These are phyloP conservation scores for Fusarium protoensiforme DNA, from an alignment of 2,329 filamentous ascomycete species.

Conservation along the genomic window DNA sequence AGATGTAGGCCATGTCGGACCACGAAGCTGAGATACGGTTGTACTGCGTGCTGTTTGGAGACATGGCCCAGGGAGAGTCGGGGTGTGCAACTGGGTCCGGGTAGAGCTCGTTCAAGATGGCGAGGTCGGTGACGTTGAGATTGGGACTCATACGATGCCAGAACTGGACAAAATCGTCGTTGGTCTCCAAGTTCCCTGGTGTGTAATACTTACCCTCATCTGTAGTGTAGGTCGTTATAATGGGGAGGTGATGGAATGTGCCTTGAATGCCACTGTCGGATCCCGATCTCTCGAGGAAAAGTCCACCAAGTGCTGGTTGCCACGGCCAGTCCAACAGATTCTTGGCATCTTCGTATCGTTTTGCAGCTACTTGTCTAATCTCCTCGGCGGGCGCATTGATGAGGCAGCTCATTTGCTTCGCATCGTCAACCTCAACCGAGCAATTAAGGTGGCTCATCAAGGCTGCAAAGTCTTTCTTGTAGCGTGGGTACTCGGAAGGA, in stretches of 20 bases:
- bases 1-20: conserved; percentile 17
- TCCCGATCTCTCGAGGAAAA: not conserved
- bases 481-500: not conserved
- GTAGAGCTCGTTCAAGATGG: conserved; percentile 5
- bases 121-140: conserved; percentile 3
- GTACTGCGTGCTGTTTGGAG: conserved; percentile 8
- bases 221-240: conserved; percentile 2
- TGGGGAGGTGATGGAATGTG: conserved; percentile 1
- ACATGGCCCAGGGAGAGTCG: conserved; percentile 5
- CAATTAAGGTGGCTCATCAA: conserved; percentile 1
- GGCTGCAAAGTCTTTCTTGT: not conserved
- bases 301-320: conserved; percentile 9
- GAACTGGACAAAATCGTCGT: conserved; percentile 16
- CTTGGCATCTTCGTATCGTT: conserved; percentile 4
- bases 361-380: conserved; percentile 3
- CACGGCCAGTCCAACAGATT: conserved; percentile 13
- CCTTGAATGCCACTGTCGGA: not conserved
- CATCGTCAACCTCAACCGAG: not conserved
- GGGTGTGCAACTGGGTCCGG: not conserved
- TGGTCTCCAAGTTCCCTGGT: not conserved
- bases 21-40: conserved; percentile 15
- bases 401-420: conserved; percentile 1
- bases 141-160: conserved; percentile 5
- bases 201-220: conserved; percentile 15
- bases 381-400: not conserved